Percentiles rank a stretch among this genome's conserved stretches.
Evolutionary conservation across 164 flowering plant species (phyloP).

Genomic region (Magnolia officinalis): DNA sequence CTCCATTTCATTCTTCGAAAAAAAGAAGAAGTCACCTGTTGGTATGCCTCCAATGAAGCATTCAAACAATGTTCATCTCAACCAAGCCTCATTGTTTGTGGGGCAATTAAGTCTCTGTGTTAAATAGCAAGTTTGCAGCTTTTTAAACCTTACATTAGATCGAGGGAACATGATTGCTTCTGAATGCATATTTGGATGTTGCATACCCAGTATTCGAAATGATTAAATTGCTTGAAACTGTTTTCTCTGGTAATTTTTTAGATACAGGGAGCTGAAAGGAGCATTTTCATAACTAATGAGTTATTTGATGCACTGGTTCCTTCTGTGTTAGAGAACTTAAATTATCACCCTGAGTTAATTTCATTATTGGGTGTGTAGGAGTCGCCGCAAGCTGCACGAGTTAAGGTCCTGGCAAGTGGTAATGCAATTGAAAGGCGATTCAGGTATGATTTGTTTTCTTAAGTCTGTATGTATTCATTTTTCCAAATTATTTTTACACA

Average conservation of each 20-base stretch:
- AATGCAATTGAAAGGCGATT: constrained; percentile 92
- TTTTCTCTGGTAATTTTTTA: background rate
- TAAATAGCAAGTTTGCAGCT: background rate
- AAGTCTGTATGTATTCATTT: background rate
- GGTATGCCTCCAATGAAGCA: too few species aligned
- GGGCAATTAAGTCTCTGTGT: background rate
- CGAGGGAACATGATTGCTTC: background rate
- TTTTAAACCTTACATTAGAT: background rate
- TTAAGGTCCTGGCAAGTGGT: constrained; percentile 94
- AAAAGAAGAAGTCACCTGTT: too few species aligned
- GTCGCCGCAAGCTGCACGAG: constrained; percentile 97
- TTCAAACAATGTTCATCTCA: too few species aligned
- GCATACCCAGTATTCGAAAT: background rate
- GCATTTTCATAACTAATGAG: background rate
- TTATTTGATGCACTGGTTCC: too few species aligned
- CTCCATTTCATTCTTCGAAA: too few species aligned
- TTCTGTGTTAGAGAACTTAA: too few species aligned
- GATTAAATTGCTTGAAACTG: too few species aligned
- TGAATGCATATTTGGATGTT: background rate
- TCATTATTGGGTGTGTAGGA: constrained; percentile 43
- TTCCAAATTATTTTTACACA: background rate
- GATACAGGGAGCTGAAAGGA: background rate
- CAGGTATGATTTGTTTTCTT: constrained; percentile 42
- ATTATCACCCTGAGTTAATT: background rate
- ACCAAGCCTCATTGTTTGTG: too few species aligned